Conservation (phyloP, 441 rosid species). For the Daphne laureola region DNA sequence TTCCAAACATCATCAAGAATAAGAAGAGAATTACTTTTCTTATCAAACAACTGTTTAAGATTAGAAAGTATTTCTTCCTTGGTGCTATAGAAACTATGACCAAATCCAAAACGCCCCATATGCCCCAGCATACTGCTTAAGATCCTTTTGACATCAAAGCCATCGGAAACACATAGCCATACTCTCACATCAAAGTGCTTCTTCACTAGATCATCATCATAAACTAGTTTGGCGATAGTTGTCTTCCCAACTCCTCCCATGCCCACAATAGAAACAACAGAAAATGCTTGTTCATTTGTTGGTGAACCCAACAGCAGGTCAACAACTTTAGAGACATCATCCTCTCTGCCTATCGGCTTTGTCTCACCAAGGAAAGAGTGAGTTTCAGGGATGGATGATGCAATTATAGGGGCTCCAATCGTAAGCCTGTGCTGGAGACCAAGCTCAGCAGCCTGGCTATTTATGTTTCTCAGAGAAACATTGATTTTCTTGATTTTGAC, state of each 20-base stretch:
- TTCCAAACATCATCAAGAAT: conserved; percentile 25
- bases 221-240: conserved; percentile 12
- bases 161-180: conserved; percentile 11
- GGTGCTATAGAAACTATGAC: not conserved
- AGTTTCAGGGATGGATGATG: not conserved
- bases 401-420: too few species aligned
- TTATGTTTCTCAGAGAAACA: not conserved
- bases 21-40: conserved; percentile 11
- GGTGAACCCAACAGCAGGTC: not conserved
- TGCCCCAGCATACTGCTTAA: conserved; percentile 4
- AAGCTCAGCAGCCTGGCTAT: not conserved
- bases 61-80: not conserved
- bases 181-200: conserved; percentile 7
- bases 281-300: not conserved
- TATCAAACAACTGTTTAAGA: not conserved
- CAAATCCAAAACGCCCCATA: not conserved
- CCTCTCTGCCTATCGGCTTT: conserved; percentile 5
- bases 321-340: conserved; percentile 7
- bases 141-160: conserved; percentile 5
- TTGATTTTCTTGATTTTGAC: not conserved
- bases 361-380: conserved; percentile 4
- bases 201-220: conserved; percentile 14
- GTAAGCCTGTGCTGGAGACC: not conserved
- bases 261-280: conserved; percentile 16
- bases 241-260: conserved; percentile 27